phyloP scores from a whole-genome alignment of 2,329 filamentous ascomycete genomes.

The Calonectria honghensis region DNA sequence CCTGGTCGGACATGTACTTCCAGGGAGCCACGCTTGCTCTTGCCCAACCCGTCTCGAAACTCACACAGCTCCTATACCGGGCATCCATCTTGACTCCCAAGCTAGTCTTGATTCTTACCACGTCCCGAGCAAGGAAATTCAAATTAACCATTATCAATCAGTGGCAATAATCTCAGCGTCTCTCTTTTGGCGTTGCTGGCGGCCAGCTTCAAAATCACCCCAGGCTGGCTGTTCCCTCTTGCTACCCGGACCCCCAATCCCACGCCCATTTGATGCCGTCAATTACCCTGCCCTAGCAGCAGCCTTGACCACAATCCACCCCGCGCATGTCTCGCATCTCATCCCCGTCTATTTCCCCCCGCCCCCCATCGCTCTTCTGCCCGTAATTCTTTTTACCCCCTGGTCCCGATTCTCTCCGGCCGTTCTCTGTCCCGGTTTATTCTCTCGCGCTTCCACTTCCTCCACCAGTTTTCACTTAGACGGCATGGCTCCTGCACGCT shows the following conservation, averaged over 20 bases:
- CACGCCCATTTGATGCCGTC: conserved; percentile 24
- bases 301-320: conserved; percentile 36
- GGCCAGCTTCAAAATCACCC: not conserved
- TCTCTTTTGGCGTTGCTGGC: not conserved
- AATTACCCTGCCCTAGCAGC: conserved; percentile 9
- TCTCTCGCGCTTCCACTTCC: conserved; percentile 31
- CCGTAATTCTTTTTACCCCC: not conserved
- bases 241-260: conserved; percentile 26
- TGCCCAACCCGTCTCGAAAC: not conserved
- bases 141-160: conserved; percentile 35
- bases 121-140: conserved; percentile 15
- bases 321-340: conserved; percentile 45
- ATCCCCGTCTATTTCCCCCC: conserved; percentile 34
- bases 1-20: conserved; percentile 36
- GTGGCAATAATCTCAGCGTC: conserved; percentile 1
- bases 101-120: conserved; percentile 14
- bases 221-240: not conserved
- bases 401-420: conserved; percentile 49
- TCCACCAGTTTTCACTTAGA: conserved; percentile 7
- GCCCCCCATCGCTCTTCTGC: conserved; percentile 22
- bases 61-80: conserved; percentile 34
- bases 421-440: conserved; percentile 42
- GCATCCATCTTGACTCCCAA: conserved; percentile 20
- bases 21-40: conserved; percentile 27
- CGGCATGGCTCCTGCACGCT: not conserved